These are phyloP conservation scores for Blastomyces parvus DNA, from an alignment of 2,329 filamentous ascomycete genomes.

Conservation along the genomic window DNA sequence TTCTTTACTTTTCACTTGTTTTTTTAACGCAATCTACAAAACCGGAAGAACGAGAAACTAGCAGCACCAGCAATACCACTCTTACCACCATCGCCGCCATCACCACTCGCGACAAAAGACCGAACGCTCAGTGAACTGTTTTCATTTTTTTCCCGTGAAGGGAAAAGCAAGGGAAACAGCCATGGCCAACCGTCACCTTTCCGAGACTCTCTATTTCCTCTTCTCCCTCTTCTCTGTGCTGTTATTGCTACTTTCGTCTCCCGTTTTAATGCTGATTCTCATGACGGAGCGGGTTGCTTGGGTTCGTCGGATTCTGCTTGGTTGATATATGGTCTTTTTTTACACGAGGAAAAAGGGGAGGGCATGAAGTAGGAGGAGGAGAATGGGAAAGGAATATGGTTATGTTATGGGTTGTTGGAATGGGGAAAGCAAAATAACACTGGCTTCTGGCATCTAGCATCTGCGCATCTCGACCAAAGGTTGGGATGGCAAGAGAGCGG, in stretches of 20 bases:
- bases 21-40: background rate
- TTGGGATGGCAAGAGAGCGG: background rate
- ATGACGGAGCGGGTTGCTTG: slow-evolving; percentile 4
- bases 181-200: background rate
- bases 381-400: background rate
- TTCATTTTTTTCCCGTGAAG: slow-evolving; percentile 3
- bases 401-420: background rate
- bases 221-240: slow-evolving; percentile 8
- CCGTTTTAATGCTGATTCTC: slow-evolving; percentile 1
- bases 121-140: background rate
- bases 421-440: background rate
- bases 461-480: background rate
- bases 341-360: background rate
- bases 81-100: no score
- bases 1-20: background rate
- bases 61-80: slow-evolving; percentile 10
- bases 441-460: background rate
- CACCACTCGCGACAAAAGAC: background rate
- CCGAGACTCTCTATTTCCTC: background rate
- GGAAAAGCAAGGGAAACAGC: background rate
- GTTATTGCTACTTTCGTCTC: background rate
- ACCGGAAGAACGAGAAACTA: background rate
- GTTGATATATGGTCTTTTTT: background rate
- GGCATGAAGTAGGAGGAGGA: background rate
- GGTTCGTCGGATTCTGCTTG: slow-evolving; percentile 3